Evolutionary conservation across 208 protist genomes (phyloP).

Genomic region (Acanthamoeba rhysodes): DNA sequence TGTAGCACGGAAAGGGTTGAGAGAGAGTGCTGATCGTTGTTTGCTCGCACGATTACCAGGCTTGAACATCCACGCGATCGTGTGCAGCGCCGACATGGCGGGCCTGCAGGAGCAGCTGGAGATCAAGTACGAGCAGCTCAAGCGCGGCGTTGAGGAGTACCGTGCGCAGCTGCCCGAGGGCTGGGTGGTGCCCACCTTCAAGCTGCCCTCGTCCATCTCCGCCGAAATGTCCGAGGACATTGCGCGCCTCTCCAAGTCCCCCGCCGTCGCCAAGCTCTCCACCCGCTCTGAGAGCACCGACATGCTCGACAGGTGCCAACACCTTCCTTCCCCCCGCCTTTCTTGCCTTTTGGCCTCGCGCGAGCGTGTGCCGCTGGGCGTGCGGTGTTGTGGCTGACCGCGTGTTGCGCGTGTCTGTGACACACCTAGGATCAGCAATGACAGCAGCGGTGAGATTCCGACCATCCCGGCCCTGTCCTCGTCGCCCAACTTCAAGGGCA

Average conservation of each 20-base stretch:
- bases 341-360: background rate
- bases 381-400: background rate
- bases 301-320: background rate
- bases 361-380: too few species aligned
- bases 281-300: slow-evolving; percentile 21
- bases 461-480: slow-evolving; percentile 3
- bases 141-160: slow-evolving; percentile 62
- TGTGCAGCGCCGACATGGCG: slow-evolving; percentile 81
- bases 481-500: slow-evolving; percentile 30
- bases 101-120: slow-evolving; percentile 83
- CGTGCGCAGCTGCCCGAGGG: slow-evolving; percentile 54
- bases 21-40: background rate
- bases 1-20: background rate
- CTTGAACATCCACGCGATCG: slow-evolving; percentile 76
- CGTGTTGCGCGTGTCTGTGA: too few species aligned
- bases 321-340: background rate
- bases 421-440: background rate
- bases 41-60: background rate
- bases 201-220: slow-evolving; percentile 43
- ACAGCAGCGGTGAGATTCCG: slow-evolving; percentile 31
- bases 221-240: slow-evolving; percentile 36
- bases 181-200: slow-evolving; percentile 72
- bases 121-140: slow-evolving; percentile 75
- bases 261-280: slow-evolving; percentile 33
- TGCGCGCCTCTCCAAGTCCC: slow-evolving; percentile 17